Evolutionary conservation across 2,329 filamentous ascomycete species (phyloP).

Genomic region (Fusarium falciforme): DNA sequence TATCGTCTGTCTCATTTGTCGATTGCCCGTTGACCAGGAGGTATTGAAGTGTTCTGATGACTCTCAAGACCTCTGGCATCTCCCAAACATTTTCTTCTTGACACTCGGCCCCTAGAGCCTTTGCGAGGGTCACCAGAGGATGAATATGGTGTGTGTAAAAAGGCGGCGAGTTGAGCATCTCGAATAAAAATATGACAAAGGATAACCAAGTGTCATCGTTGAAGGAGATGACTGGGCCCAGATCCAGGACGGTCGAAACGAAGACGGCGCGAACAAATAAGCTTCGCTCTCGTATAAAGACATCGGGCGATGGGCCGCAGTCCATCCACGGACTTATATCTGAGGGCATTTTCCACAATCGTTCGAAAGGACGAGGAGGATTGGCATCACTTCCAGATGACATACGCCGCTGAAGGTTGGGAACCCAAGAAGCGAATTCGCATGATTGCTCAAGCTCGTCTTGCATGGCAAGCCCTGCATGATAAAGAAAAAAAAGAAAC

Average conservation of each 20-base stretch:
- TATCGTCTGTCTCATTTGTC: not conserved
- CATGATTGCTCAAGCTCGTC: not conserved
- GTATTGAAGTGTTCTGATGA: not conserved
- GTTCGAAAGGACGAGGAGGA: not conserved
- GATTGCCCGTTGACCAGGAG: not conserved
- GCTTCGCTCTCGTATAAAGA: not conserved
- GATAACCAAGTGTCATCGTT: not conserved
- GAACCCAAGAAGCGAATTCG: constrained; percentile 3
- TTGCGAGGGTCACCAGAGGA: not conserved
- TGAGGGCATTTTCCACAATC: not conserved
- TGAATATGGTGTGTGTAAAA: not conserved
- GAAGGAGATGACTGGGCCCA: not conserved
- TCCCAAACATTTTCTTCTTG: not conserved
- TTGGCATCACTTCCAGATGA: not conserved
- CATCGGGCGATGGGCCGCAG: not conserved
- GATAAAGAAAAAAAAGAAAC: not conserved
- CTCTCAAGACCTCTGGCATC: not conserved
- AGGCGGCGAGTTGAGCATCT: accelerated
- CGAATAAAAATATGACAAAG: not conserved
- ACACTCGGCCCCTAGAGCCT: not conserved
- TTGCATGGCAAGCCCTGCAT: not conserved
- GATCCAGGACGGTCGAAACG: not conserved
- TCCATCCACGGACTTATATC: not conserved
- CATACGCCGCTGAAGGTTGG: not conserved
- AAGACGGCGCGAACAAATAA: not conserved